phyloP scores from a whole-genome alignment of 2,329 filamentous ascomycete genomes.

The Pleoardoris graminearum region DNA sequence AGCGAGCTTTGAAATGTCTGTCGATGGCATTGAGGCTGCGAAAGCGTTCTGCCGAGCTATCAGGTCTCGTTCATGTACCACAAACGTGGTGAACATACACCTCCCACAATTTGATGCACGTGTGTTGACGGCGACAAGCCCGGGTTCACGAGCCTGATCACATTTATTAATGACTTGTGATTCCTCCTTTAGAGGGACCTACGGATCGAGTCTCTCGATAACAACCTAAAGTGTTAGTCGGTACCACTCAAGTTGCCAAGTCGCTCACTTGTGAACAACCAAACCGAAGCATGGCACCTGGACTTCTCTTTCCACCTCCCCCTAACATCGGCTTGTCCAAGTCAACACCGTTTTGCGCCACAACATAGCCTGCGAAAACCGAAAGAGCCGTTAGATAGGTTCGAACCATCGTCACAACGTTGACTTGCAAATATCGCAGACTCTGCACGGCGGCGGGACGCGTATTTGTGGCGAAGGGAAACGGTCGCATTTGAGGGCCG shows the following conservation, averaged over 20 bases:
- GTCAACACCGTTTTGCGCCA: slow-evolving; percentile 20
- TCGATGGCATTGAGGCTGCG: slow-evolving; percentile 17
- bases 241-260: neutral
- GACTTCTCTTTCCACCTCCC: slow-evolving; percentile 20
- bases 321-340: slow-evolving; percentile 23
- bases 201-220: slow-evolving; percentile 27
- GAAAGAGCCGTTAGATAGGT: slow-evolving; percentile 1
- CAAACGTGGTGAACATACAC: slow-evolving; percentile 10
- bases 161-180: neutral
- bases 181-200: neutral
- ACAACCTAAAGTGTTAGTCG: slow-evolving; percentile 16
- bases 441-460: neutral
- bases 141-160: slow-evolving; percentile 23
- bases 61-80: neutral
- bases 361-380: neutral
- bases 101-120: slow-evolving; percentile 27
- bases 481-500: neutral
- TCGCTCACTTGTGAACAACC: slow-evolving; percentile 21
- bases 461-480: neutral
- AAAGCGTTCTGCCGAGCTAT: slow-evolving; percentile 18
- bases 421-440: neutral
- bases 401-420: slow-evolving; percentile 6
- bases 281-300: slow-evolving; percentile 26
- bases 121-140: slow-evolving; percentile 23
- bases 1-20: slow-evolving; percentile 20